phyloP scores from a whole-genome alignment of 257 asterid genomes.

The Solanum pennellii region DNA sequence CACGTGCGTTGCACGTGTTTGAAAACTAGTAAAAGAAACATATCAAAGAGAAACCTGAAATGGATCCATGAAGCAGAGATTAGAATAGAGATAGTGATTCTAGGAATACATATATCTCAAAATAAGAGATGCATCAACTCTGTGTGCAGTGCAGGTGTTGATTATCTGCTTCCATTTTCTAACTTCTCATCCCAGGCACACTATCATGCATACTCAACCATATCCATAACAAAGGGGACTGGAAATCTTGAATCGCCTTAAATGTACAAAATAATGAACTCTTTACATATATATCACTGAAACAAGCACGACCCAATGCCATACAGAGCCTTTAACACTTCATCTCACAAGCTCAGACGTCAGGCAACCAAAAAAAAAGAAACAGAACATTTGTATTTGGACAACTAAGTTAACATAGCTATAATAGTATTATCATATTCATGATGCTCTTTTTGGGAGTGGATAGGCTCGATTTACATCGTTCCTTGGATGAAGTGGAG shows the following conservation, averaged over 20 bases:
- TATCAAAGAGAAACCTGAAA: neutral
- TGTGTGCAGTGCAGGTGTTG: neutral
- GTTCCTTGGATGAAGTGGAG: slow-evolving; percentile 35
- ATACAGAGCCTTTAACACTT: neutral
- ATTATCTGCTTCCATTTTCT: neutral
- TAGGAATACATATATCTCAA: neutral
- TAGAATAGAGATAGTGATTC: neutral
- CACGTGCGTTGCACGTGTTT: no score
- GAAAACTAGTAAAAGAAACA: neutral
- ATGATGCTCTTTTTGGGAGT: slow-evolving; percentile 33
- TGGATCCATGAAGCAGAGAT: neutral
- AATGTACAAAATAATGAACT: neutral
- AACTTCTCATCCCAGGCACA: neutral
- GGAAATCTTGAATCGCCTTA: neutral
- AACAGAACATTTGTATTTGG: neutral
- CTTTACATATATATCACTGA: neutral
- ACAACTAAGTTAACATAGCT: neutral
- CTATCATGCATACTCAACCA: neutral
- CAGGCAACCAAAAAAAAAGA: neutral
- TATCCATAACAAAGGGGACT: neutral
- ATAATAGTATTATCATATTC: neutral
- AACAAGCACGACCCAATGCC: neutral
- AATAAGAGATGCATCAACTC: neutral
- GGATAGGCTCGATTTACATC: slow-evolving; percentile 45
- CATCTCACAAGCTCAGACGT: neutral